Percentiles rank a stretch among this genome's conserved stretches.
Evolutionary conservation across 805 yeast genomes (phyloP).

Genomic region (Lipomyces kockii): DNA sequence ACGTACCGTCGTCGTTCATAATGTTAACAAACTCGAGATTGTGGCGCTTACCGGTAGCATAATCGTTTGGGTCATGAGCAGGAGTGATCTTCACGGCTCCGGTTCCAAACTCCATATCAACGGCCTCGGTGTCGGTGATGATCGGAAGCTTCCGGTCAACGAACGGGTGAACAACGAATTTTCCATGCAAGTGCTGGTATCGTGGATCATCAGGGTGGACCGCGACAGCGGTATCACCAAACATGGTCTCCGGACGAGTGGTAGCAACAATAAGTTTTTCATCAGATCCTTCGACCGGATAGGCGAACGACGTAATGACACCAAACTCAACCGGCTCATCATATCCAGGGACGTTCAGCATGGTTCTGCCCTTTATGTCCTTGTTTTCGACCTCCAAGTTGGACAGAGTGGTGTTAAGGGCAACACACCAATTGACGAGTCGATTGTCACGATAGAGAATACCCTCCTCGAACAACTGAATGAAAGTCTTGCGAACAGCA

Average conservation of each 20-base stretch:
- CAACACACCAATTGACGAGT: constrained; percentile 95
- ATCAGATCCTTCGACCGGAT: constrained; percentile 80
- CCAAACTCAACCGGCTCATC: constrained; percentile 88
- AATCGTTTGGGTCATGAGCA: constrained; percentile 97
- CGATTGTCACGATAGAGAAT: constrained; percentile 91
- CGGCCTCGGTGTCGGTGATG: constrained; percentile 87
- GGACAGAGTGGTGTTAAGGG: constrained; percentile 91
- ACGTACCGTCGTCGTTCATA: constrained; percentile 85
- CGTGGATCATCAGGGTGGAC: constrained; percentile 95
- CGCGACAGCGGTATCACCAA: constrained; percentile 98
- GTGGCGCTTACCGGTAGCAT: constrained; percentile 93
- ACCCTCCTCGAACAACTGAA: constrained; percentile 90
- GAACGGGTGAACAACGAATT: constrained; percentile 88
- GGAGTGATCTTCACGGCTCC: constrained; percentile 99
- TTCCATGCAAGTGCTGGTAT: constrained; percentile 93
- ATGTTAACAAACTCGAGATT: constrained; percentile 86
- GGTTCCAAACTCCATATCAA: constrained; percentile 99
- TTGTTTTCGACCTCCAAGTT: constrained; percentile 96
- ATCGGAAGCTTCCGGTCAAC: constrained; percentile 84
- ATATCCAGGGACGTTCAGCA: constrained; percentile 85
- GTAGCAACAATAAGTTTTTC: constrained; percentile 93
- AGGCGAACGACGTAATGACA: constrained; percentile 93
- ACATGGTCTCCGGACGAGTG: constrained; percentile 97
- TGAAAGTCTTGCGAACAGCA: constrained; percentile 90
- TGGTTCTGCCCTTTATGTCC: constrained; percentile 80